These are phyloP conservation scores for Penicillium polonicum DNA, from an alignment of 2,329 filamentous ascomycete species.

Conservation along the genomic window DNA sequence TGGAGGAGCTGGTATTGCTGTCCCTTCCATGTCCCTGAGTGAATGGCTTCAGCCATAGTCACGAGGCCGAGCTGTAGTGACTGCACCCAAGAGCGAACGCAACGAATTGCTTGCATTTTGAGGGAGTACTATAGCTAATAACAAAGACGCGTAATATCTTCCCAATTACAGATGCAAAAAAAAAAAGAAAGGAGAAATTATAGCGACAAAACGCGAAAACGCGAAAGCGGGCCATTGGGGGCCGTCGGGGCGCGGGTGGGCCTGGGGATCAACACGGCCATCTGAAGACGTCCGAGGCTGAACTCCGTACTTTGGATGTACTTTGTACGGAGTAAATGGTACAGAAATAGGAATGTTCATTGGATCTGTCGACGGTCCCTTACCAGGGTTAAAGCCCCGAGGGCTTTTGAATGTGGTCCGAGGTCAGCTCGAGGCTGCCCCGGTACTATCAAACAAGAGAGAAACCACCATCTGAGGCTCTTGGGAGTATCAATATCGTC, in stretches of 20 bases:
- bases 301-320: neutral
- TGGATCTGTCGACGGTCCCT: neutral
- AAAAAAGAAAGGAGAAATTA: neutral
- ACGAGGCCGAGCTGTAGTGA: neutral
- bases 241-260: neutral
- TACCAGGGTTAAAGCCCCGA: too few species aligned
- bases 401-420: neutral
- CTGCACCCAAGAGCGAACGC: neutral
- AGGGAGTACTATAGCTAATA: neutral
- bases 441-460: neutral
- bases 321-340: neutral
- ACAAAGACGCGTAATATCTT: neutral
- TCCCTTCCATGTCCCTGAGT: conserved; percentile 1
- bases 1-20: conserved; percentile 5
- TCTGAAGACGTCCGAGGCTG: too few species aligned
- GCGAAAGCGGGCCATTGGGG: neutral
- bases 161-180: neutral
- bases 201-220: neutral
- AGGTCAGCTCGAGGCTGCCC: neutral
- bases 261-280: neutral
- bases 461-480: neutral
- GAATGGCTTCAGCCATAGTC: neutral
- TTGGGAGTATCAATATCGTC: neutral
- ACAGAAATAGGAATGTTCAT: neutral
- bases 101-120: neutral